phyloP scores from a whole-genome alignment of 1,284 basidiomycete species.

The Ustilago lituana region DNA sequence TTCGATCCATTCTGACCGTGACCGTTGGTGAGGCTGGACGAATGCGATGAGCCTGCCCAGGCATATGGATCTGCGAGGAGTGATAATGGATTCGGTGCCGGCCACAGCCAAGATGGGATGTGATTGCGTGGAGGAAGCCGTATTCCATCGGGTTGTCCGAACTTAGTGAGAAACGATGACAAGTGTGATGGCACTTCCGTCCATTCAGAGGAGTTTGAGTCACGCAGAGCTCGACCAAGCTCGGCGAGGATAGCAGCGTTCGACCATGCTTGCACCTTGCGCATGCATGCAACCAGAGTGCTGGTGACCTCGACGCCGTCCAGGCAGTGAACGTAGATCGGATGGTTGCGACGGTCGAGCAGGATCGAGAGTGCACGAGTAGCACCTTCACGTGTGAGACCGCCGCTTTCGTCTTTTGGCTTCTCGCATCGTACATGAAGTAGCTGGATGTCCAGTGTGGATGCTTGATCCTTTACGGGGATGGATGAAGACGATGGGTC shows the following conservation, averaged over 20 bases:
- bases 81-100: conserved; percentile 33
- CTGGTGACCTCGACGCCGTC: conserved; percentile 62
- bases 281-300: conserved; percentile 60
- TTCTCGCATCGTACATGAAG: conserved; percentile 62
- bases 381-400: conserved; percentile 58
- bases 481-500: not conserved
- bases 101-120: conserved; percentile 59
- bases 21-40: conserved; percentile 1
- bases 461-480: not conserved
- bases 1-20: conserved; percentile 6
- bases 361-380: conserved; percentile 53
- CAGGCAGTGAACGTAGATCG: conserved; percentile 64
- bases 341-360: conserved; percentile 57
- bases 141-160: conserved; percentile 59
- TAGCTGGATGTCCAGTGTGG: conserved; percentile 33
- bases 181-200: conserved; percentile 53
- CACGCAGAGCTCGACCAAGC: conserved; percentile 52
- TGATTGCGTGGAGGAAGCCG: conserved; percentile 50
- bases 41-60: conserved; percentile 24
- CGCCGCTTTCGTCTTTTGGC: conserved; percentile 64
- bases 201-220: conserved; percentile 51
- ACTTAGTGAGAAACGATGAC: conserved; percentile 56
- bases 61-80: conserved; percentile 38
- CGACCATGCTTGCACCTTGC: conserved; percentile 63
- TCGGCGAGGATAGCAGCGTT: conserved; percentile 49